Base-by-base conservation (phyloP, 1,139 yeast species). In the Yarrowia galli region DNA sequence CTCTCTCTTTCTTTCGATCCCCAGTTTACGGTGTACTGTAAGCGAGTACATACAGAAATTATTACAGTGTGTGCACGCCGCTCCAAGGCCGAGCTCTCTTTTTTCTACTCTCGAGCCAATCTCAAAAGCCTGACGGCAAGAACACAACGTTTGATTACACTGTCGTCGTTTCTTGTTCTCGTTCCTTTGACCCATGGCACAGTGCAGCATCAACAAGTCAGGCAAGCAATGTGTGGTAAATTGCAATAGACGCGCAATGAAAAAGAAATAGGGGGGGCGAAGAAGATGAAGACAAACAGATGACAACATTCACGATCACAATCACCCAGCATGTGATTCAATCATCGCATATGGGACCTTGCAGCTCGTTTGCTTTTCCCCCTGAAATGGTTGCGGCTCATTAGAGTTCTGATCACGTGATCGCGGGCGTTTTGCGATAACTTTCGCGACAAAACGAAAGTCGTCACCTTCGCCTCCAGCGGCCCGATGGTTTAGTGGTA, bases 401-500 rank as follows among this genome's bases (percentile, higher is more conserved):
- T n/a, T n/a, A n/a, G 7, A 25, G 28, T 25, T 40, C 22, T 6
- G 2, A 23, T 48, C 53, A 48, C 53, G 53, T 48, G 53, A 48
- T 48, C 20, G 32, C 32, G 20, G 35, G 35, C 51, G 16, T 15
- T 18, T 15, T 5, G 12, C 18, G 28, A 23, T 23, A 15, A 13
- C 7, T 46, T 25, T 8, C 15, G n/a, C 8, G 22, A 3, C 22
- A 46, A 46, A 28, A 28, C 32, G 8, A 5, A 28, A 10, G 8
- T 28, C 32, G 8, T 10, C 1, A 3, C 10, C 12, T 35, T 12
- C 36, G 16, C 9, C 9, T 4, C 4, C 20, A 40, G 43, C 25
- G 64, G 64, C 64, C 64, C 64, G 64, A 58, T 58, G 64, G 64
- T 58, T 58, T 58, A 58, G 64, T 58, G 64, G 64, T 58, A 58